Evolutionary conservation across 1,284 basidiomycete species (phyloP), one percentile per base, ranked within the genome.

Genomic region (Rhodotorula sp.): DNA sequence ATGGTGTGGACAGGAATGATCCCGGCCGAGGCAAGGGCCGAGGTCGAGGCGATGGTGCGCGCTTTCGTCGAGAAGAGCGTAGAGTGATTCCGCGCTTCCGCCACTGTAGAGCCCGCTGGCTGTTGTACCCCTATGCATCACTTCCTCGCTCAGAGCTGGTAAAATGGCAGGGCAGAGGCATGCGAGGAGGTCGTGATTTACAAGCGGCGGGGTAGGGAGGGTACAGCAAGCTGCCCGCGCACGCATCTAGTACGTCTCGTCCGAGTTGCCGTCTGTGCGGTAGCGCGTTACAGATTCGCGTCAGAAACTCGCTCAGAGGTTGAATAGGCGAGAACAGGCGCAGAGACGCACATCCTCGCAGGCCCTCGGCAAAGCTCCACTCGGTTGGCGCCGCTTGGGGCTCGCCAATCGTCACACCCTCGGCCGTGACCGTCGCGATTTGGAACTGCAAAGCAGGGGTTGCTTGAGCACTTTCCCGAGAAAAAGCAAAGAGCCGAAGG

Each of bases 281-380:
- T 9, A 25, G 10, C 0, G 3, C 3, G 46, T 0, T 32, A 25
- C 29, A 59, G 13, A 12, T 19, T 22, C 15, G 34, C 3, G 21
- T 54, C 65, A 61, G 65, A 7, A n/a, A 5, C 7, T 2, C 39
- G 46, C 21, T 9, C 27, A 17, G 22, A n/a, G n/a, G n/a, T n/a
- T 29, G 21, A 1, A 22, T 12, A 39, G 39, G 3, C 41, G n/a
- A 27, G 48, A 27, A 15, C 10, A 50, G n/a, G 25, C 36, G 29
- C 10, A n/a, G 48, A 27, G n/a, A 74, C 75, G 36, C 36, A 77
- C 69, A 84, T 72, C 93, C 94, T 77, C 92, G 86, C 78, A 96
- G 89, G 39, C 88, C 89, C 82, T 99, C 96, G 32, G 95, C 96
- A 80, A 98, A 98, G 66, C 85, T 84, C 96, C 96, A 99, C 36